Base-by-base conservation (phyloP, 352 stramenopile genomes). In the Globisporangium spiculum region DNA sequence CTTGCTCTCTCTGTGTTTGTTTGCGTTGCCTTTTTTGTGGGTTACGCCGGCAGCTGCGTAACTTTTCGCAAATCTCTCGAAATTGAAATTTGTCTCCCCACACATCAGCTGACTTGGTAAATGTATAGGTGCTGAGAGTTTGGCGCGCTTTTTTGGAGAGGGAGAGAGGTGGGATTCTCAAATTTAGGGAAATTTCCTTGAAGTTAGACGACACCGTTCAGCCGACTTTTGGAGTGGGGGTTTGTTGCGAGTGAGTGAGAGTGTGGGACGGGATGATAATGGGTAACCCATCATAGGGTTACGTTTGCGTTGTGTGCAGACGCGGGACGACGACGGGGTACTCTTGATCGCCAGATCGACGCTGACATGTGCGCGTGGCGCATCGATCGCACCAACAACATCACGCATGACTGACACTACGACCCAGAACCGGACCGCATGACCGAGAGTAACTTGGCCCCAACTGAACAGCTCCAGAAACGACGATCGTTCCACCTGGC, bases 341-440 rank as follows among this genome's bases (percentile, higher is more conserved):
- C 55, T 9, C 30, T 22, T 22, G 55, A 46, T 60, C 55, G 55
- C 55, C 55, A 60, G 55, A 60, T 60, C 54, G 54, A 60, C 27
- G 9, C 54, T 60, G 54, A 59, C 52, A 32, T 34, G 27, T 60
- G 54, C n/a, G 50, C 50, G 50, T 56, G 20, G 50, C 22, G 44
- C 44, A 52, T 22, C 44, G 18, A 52, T 4, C 50, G n/a, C n/a
- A 30, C 50, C n/a, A 56, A 27, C 50, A 32, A 32, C 4, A 1
- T 32, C 30, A 1, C 30, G 30, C 30, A 32, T 32, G 0, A 32
- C 30, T 32, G 30, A 32, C 30, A 32, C 30, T 32, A 32, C 30
- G 30, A 32, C 30, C 30, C 4, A 32, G 30, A 32, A 32, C 30
- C 30, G 30, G 30, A 32, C 30, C 30, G 30, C 30, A 7, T 32